Percentiles rank a stretch among this genome's conserved stretches.
Conservation (phyloP, 2,329 filamentous ascomycete genomes). For the Hypoxylon sp. region DNA sequence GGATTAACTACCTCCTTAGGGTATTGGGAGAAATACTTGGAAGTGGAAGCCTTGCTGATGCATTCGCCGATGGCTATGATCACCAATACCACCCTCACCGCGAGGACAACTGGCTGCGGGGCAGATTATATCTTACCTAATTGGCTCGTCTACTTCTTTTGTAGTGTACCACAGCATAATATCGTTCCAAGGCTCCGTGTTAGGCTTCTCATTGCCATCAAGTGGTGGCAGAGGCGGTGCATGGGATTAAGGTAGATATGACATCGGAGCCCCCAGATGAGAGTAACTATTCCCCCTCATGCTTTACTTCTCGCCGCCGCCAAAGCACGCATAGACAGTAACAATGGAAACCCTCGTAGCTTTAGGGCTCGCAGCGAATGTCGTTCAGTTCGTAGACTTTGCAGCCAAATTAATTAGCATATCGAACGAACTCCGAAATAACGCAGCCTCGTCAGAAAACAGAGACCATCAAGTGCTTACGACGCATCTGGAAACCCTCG, state of each 20-base stretch:
- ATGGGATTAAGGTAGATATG: constrained; percentile 5
- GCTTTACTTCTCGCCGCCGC: neutral
- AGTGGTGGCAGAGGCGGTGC: constrained; percentile 14
- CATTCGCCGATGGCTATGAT: constrained; percentile 11
- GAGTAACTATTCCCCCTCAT: neutral
- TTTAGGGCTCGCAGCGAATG: constrained; percentile 46
- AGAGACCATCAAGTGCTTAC: constrained; percentile 33
- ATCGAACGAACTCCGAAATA: constrained; percentile 39
- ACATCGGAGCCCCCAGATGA: neutral
- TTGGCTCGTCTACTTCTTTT: neutral
- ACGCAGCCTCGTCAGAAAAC: constrained; percentile 41
- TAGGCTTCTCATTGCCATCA: neutral
- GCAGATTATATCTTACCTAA: neutral
- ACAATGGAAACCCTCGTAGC: constrained; percentile 44
- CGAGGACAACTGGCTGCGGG: neutral
- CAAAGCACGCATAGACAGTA: neutral
- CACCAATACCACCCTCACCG: neutral
- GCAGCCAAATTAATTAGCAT: constrained; percentile 36
- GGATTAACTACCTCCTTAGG: neutral
- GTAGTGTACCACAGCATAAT: constrained; percentile 7
- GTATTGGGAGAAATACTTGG: neutral
- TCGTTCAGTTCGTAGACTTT: constrained; percentile 44
- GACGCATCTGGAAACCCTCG: constrained; percentile 34
- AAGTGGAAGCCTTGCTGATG: neutral
- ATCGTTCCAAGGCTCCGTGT: constrained; percentile 3